phyloP scores from a whole-genome alignment of 495 filamentous ascomycete species.

The Penicillium macrosclerotiorum region DNA sequence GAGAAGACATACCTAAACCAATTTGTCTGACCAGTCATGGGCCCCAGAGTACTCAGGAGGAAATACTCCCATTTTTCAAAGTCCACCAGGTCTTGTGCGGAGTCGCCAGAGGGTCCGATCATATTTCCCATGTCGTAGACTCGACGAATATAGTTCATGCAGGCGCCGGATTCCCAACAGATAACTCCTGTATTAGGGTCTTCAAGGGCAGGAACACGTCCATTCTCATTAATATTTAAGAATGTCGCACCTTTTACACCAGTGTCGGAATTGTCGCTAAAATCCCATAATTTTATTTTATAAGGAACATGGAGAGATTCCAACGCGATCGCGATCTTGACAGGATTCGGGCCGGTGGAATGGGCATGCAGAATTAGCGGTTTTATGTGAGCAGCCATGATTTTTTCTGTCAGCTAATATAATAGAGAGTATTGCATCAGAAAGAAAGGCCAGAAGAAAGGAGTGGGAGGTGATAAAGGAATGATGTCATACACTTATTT shows the following conservation, averaged over 20 bases:
- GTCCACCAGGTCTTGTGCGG: slow-evolving; percentile 40
- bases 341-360: slow-evolving; percentile 40
- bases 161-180: slow-evolving; percentile 38
- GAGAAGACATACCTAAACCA: slow-evolving; percentile 33
- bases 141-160: slow-evolving; percentile 38
- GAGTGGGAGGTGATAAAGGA: slow-evolving; percentile 7
- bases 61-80: slow-evolving; percentile 50
- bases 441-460: neutral
- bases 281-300: slow-evolving; percentile 57
- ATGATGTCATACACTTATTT: slow-evolving; percentile 25
- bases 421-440: neutral
- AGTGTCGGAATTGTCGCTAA: slow-evolving; percentile 46
- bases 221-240: slow-evolving; percentile 83
- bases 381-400: slow-evolving; percentile 23
- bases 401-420: neutral
- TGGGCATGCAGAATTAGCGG: slow-evolving; percentile 40
- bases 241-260: slow-evolving; percentile 68
- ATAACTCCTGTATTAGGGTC: slow-evolving; percentile 43
- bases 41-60: slow-evolving; percentile 38
- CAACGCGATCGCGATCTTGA: slow-evolving; percentile 73
- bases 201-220: slow-evolving; percentile 74
- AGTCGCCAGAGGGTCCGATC: slow-evolving; percentile 25
- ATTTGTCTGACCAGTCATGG: slow-evolving; percentile 42
- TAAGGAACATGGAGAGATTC: slow-evolving; percentile 74
- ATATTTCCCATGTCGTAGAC: slow-evolving; percentile 28